Base-by-base conservation (phyloP, 345 rosid species). In the Anacardium occidentale region DNA sequence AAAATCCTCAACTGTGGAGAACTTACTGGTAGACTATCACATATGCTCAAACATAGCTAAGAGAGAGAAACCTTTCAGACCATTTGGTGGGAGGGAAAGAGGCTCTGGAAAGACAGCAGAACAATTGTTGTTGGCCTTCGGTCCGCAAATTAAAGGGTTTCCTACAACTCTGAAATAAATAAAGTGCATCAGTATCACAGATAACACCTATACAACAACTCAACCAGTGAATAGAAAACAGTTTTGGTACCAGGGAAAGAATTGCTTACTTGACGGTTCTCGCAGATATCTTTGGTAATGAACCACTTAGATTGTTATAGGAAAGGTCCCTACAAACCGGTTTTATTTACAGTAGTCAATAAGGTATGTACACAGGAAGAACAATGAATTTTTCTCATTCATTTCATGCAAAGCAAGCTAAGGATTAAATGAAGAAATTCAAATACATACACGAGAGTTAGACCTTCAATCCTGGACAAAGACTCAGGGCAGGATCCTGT, bases 31-130 rank as follows among this genome's bases (percentile, higher is more conserved):
- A 0, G 59, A 67, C 58, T 56, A 53, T 32, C 18, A 50, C 21
- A 54, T 12, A 24, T 29, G 32, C 14, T 9, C 21, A 50, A 14
- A 17, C 3, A 70, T 32, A 81, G 45, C 37, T 57, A 57, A 7
- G 37, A 2, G 44, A 48, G 50, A 71, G 48, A 13, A 51, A 91
- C 93, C 91, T 78, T 86, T 82, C 66, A 83, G 75, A 75, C 72
- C 88, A 82, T 90, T 93, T 45, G 95, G 96, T 32, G 98, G 86
- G 69, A 96, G 96, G 10, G 94, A 83, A 76, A 92, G 94, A 25
- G 99, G 98, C 81, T 92, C 99, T 0, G 99, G 98, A 66, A 88
- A 86, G 81, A 91, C 92, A 74, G 91, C 83, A 74, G 98, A 85
- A 74, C 99, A 96, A 80, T 88, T 89, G 77, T 82, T 76, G 74